Evolutionary conservation across 164 flowering plant genomes (phyloP).

Genomic region (Liriodendron chinense): DNA sequence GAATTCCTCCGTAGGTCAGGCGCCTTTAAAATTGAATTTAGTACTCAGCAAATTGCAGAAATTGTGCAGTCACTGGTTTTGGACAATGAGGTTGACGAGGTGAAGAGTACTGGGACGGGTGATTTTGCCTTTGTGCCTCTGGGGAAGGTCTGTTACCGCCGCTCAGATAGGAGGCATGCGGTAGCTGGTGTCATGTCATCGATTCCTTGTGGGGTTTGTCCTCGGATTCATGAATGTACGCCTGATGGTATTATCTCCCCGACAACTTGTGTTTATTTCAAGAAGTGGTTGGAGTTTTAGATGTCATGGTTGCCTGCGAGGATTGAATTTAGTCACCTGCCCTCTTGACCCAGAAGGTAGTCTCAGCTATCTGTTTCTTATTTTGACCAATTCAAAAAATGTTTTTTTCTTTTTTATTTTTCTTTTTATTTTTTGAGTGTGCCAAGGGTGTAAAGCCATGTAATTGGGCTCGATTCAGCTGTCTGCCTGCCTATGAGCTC

Average conservation of each 20-base stretch:
- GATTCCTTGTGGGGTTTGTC: slow-evolving; percentile 92
- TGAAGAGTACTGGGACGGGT: slow-evolving; percentile 58
- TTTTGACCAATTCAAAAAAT: too few relatives aligned
- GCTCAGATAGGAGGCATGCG: slow-evolving; percentile 22
- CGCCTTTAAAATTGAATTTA: slow-evolving; percentile 19
- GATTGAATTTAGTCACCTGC: too few relatives aligned
- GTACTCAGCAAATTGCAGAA: slow-evolving; percentile 42
- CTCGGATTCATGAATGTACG: slow-evolving; percentile 56
- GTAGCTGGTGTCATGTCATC: slow-evolving; percentile 54
- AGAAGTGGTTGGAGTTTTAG: slow-evolving; percentile 23
- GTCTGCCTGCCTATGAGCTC: too few relatives aligned
- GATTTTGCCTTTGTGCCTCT: slow-evolving; percentile 50
- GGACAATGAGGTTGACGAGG: slow-evolving; percentile 53
- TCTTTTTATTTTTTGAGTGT: too few relatives aligned
- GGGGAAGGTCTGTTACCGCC: slow-evolving; percentile 56
- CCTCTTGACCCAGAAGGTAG: background rate
- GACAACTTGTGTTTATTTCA: slow-evolving; percentile 56
- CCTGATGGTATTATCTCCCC: slow-evolving; percentile 88
- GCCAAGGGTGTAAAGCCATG: too few relatives aligned
- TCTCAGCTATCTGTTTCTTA: background rate
- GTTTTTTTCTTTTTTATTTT: too few relatives aligned
- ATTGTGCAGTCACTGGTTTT: slow-evolving; percentile 55
- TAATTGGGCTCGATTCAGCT: too few relatives aligned
- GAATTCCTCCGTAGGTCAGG: slow-evolving; percentile 23
- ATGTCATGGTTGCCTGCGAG: background rate